Base-by-base conservation (phyloP, 108 stramenopile species). In the Cyclostephanos tholiformis region DNA sequence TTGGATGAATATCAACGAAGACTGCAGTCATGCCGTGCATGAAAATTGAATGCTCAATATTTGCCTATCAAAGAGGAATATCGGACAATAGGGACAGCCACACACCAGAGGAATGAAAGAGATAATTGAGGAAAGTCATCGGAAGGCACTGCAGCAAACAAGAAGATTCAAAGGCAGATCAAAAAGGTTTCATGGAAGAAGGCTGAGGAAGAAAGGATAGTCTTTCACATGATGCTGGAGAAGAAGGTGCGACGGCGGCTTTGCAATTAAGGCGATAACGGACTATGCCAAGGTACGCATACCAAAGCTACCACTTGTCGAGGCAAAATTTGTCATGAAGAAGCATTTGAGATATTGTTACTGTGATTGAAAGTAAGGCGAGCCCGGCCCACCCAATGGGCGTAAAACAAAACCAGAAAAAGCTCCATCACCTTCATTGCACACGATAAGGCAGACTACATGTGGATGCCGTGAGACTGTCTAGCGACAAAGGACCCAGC, bases 31-130 rank as follows among this genome's bases (percentile, higher is more conserved):
- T 67, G 88, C 88, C 0, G 51, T 75, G 3, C 53, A 79, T 26
- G 83, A 86, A 43, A 74, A 86, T 52, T 84, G 86, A 13, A 59
- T 41, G 32, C 77, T 88, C 10, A 75, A 66, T 12, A 62, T 88
- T 46, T 60, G 39, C 25, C 55, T 86, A 4, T 56, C 48, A 36
- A 88, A 88, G 74, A 50, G 67, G 20, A 43, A 53, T 26, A 27
- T 12, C 20, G 6, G 39, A 41, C 43, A 56, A 20, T 86, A 82
- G 85, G 80, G 78, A n/a, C 66, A 77, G 19, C 38, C 84, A 23
- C 64, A 57, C 48, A 64, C 73, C 48, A 67, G 60, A 39, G 74
- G 74, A 6, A 63, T 55, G 35, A 75, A 75, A 51, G 64, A 74
- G 13, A 69, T 74, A 43, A 49, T 74, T 22, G 44, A 23, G 3